Base-by-base conservation (phyloP, 495 filamentous ascomycete genomes). In the Sporormia fimetaria region DNA sequence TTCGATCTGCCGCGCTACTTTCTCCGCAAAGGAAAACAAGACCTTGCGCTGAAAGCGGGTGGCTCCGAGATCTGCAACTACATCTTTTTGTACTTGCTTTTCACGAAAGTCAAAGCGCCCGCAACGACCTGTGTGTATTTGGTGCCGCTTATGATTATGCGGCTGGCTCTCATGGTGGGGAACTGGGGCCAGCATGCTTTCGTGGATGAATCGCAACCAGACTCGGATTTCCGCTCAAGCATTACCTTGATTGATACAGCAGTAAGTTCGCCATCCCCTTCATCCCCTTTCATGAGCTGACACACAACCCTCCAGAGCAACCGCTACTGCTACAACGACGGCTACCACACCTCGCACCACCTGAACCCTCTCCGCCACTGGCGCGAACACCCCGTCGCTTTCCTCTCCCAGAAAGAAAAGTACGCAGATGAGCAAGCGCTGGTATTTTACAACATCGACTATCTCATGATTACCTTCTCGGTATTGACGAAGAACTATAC, bases 171-270 rank as follows among this genome's bases (percentile, higher is more conserved):
- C 27, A 83, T 83, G 78, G 66, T 78, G 8, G 80, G 80, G 1
- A 84, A 84, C 51, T 84, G 76, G 76, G 80, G 76, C 17, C 80
- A 84, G 43, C 80, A 84, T 54, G 79, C 79, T 4, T 68, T 83
- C 20, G 79, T 83, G 4, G 80, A 84, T 45, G 70, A 78, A 11
- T 57, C 63, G 10, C 75, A 81, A 26, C 80, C 80, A 0, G 67
- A 74, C 34, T 81, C 77, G 6, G 78, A 83, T 51, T 82, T 75
- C 39, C 64, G 77, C 4, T 78, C 74, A 0, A 81, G 76, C 49
- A 80, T 83, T 44, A 83, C 80, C 3, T 49, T 83, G 32, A 76
- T 84, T 38, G 80, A 84, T 56, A 76, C 81, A 6, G 60, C 76
- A 9, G 79, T 83, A 67, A 59, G 74, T 37, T 15, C 11, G 16